phyloP scores from a whole-genome alignment of 805 yeast species.

The Wickerhamomyces xylosicus region DNA sequence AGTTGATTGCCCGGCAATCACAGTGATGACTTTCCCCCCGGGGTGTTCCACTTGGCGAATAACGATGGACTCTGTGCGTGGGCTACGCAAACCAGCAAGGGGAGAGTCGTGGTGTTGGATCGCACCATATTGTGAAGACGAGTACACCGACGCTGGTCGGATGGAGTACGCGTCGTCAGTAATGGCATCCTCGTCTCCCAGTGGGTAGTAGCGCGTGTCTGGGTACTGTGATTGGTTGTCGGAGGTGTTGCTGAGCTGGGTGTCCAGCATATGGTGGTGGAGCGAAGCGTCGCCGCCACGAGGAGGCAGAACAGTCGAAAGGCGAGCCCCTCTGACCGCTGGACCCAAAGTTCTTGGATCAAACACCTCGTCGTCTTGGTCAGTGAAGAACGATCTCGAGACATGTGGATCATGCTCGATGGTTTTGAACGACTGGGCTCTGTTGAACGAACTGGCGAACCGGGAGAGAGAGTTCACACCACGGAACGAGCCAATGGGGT shows the following conservation, averaged over 20 bases:
- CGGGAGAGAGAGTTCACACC: conserved; percentile 63
- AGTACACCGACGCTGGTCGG: conserved; percentile 20
- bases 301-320: conserved; percentile 42
- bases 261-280: conserved; percentile 14
- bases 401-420: conserved; percentile 30
- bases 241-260: conserved; percentile 10
- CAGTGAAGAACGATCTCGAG: conserved; percentile 53
- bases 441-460: conserved; percentile 67
- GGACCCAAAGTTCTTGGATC: conserved; percentile 67
- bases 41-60: conserved; percentile 53
- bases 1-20: conserved; percentile 75
- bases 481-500: conserved; percentile 47
- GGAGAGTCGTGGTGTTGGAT: conserved; percentile 24
- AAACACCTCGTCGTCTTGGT: conserved; percentile 49
- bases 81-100: conserved; percentile 33
- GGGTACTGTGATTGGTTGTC: neutral
- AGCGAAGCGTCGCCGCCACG: conserved; percentile 21
- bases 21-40: conserved; percentile 61
- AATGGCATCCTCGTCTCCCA: conserved; percentile 23
- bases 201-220: conserved; percentile 9
- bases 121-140: conserved; percentile 20
- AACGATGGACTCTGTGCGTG: conserved; percentile 35
- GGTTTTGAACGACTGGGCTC: conserved; percentile 69
- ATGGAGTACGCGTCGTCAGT: conserved; percentile 27
- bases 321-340: conserved; percentile 48